Evolutionary conservation across 2,329 filamentous ascomycete species (phyloP).

Genomic region (Phaeosphaeriaceae sp.): DNA sequence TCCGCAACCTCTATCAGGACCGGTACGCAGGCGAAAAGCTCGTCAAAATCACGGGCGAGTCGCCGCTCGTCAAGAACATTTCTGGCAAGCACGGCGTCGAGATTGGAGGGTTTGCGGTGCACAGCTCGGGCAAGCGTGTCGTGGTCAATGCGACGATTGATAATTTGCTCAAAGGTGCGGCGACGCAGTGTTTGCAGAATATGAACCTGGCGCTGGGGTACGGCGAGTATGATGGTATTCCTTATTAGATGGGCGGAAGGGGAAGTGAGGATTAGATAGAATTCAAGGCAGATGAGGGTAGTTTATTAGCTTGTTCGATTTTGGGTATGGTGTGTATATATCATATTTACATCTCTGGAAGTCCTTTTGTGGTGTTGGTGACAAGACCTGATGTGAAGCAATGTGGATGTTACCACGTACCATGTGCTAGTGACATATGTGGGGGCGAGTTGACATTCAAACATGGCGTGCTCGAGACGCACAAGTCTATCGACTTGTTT

Average conservation of each 20-base stretch:
- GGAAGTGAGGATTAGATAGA: not conserved
- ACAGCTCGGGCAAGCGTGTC: conserved; percentile 85
- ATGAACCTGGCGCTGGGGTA: conserved; percentile 94
- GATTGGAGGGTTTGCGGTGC: conserved; percentile 94
- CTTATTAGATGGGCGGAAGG: conserved; percentile 44
- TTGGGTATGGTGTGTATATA: not conserved
- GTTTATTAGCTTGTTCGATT: too few relatives aligned
- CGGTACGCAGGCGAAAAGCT: conserved; percentile 95
- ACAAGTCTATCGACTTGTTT: too few relatives aligned
- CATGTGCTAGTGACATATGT: too few relatives aligned
- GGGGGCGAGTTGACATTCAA: too few relatives aligned
- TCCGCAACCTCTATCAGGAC: conserved; percentile 94
- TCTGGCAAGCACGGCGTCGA: conserved; percentile 86
- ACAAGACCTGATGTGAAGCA: too few relatives aligned
- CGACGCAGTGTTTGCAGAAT: conserved; percentile 92
- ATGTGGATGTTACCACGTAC: too few relatives aligned
- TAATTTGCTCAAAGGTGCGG: conserved; percentile 91
- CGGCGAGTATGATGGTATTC: conserved; percentile 87
- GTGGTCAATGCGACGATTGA: conserved; percentile 96
- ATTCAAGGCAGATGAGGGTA: not conserved
- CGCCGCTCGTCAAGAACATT: conserved; percentile 85
- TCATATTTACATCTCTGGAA: not conserved
- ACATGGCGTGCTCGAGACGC: too few relatives aligned
- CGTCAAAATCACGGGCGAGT: conserved; percentile 88
- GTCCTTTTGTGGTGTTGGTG: too few relatives aligned